phyloP scores from a whole-genome alignment of 2,329 filamentous ascomycete genomes.

The Monosporascus sp. region DNA sequence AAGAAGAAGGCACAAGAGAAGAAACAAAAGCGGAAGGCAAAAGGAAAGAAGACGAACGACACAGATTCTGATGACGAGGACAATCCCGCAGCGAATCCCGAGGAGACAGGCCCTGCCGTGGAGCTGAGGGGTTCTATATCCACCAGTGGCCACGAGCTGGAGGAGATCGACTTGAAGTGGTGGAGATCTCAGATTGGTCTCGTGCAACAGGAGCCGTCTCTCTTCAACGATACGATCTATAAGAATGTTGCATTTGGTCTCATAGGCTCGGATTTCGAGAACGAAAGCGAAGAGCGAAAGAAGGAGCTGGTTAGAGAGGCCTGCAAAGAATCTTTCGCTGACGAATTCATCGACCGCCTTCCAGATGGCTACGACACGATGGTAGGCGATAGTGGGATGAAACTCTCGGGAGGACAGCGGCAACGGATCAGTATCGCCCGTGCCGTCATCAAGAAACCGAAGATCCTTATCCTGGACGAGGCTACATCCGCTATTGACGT shows the following conservation, averaged over 20 bases:
- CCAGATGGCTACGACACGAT: slow-evolving; percentile 65
- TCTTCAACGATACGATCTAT: slow-evolving; percentile 63
- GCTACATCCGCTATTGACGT: slow-evolving; percentile 64
- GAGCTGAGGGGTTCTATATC: slow-evolving; percentile 48
- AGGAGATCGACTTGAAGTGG: slow-evolving; percentile 58
- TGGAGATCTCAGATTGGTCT: slow-evolving; percentile 60
- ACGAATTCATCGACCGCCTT: slow-evolving; percentile 62
- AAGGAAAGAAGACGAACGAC: slow-evolving; percentile 23
- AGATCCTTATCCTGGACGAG: slow-evolving; percentile 71
- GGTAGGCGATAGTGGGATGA: slow-evolving; percentile 73
- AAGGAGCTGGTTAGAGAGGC: slow-evolving; percentile 57
- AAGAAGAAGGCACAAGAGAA: slow-evolving; percentile 36
- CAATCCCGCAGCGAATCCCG: slow-evolving; percentile 9
- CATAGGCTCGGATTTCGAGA: slow-evolving; percentile 46
- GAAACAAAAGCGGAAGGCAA: slow-evolving; percentile 29
- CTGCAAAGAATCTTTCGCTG: slow-evolving; percentile 62
- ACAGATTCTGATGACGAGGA: slow-evolving; percentile 24
- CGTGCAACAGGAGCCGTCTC: slow-evolving; percentile 64
- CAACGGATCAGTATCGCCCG: slow-evolving; percentile 76
- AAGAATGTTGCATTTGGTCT: slow-evolving; percentile 59
- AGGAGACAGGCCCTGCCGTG: slow-evolving; percentile 38
- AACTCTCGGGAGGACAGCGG: slow-evolving; percentile 79
- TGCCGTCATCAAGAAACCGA: slow-evolving; percentile 66
- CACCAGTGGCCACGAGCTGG: slow-evolving; percentile 49
- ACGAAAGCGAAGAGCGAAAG: slow-evolving; percentile 51